phyloP scores from a whole-genome alignment of 2,329 filamentous ascomycete genomes.

The Paramyrothecium sp. region DNA sequence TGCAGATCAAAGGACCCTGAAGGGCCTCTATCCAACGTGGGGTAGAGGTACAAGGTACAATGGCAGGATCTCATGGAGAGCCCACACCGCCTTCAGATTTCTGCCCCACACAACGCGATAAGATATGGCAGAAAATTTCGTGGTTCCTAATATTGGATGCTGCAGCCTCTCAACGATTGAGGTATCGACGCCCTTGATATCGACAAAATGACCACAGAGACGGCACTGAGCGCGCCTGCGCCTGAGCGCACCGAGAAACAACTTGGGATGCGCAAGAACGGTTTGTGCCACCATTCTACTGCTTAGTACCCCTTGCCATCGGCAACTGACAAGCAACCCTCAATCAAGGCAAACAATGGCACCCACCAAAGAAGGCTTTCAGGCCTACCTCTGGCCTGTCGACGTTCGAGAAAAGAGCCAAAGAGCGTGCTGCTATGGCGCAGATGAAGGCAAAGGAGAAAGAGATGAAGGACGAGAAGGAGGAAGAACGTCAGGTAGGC shows the following conservation, averaged over 20 bases:
- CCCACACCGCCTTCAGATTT: background rate
- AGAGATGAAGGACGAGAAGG: conserved; percentile 95
- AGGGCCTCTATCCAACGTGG: background rate
- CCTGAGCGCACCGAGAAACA: conserved; percentile 34
- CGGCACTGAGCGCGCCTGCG: conserved; percentile 28
- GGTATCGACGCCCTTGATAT: background rate
- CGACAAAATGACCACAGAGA: conserved; percentile 41
- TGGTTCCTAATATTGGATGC: background rate
- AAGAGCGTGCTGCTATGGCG: conserved; percentile 65
- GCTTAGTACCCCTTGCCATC: background rate
- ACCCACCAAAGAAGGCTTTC: conserved; percentile 78
- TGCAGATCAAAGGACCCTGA: too few relatives aligned
- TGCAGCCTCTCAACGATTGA: background rate
- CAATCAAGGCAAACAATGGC: conserved; percentile 87
- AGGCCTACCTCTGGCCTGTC: conserved; percentile 76
- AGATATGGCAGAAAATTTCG: background rate
- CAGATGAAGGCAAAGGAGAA: conserved; percentile 91
- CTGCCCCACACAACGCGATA: background rate
- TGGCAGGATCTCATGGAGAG: background rate
- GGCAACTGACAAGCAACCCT: conserved; percentile 7
- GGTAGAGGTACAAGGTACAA: background rate
- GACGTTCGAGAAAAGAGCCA: conserved; percentile 74
- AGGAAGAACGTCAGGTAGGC: conserved; percentile 77
- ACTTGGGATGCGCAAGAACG: conserved; percentile 79
- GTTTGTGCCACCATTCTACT: conserved; percentile 43